Percentiles rank a stretch among this genome's conserved stretches.
phyloP scores from a whole-genome alignment of 73 alveolate species.

The Paramecium caudatum region DNA sequence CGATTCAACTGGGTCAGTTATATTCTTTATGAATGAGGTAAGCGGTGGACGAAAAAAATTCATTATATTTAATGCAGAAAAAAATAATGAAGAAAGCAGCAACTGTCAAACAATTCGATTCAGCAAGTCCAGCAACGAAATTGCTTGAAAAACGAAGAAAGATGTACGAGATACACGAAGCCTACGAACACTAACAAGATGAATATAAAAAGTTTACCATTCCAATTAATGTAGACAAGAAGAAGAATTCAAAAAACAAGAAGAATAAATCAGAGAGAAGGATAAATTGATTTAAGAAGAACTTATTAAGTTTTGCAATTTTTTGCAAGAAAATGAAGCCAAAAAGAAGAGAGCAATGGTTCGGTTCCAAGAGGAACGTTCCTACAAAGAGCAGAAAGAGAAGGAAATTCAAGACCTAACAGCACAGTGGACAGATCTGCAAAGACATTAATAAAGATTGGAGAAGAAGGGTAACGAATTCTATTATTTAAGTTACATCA shows the following conservation, averaged over 20 bases:
- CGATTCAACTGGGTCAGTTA: slow-evolving; percentile 6
- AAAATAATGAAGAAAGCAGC: slow-evolving; percentile 9
- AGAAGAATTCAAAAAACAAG: slow-evolving; percentile 65
- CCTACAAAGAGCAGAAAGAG: slow-evolving; percentile 64
- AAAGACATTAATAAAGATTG: slow-evolving; percentile 46
- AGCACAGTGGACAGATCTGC: slow-evolving; percentile 56
- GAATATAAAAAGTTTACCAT: slow-evolving; percentile 68
- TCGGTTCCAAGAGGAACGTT: slow-evolving; percentile 65
- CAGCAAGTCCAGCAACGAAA: slow-evolving; percentile 75
- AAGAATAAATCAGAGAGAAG: slow-evolving; percentile 72
- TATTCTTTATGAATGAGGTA: neutral
- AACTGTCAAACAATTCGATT: slow-evolving; percentile 53
- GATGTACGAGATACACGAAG: slow-evolving; percentile 79
- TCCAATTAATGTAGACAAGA: slow-evolving; percentile 49
- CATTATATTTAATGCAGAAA: slow-evolving; percentile 7
- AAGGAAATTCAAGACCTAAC: slow-evolving; percentile 72
- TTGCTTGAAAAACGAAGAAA: slow-evolving; percentile 74
- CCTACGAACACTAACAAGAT: slow-evolving; percentile 70
- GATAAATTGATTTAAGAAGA: slow-evolving; percentile 69
- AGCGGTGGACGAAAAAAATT: slow-evolving; percentile 17
- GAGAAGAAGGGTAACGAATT: slow-evolving; percentile 71
- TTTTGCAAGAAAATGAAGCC: slow-evolving; percentile 77
- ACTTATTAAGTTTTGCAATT: slow-evolving; percentile 71
- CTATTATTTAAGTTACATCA: slow-evolving; percentile 68
- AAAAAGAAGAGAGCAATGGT: slow-evolving; percentile 76